Percentiles rank a stretch among this genome's conserved stretches.
Conservation (phyloP, 495 filamentous ascomycete genomes). For the Sphaerosporella brunnea region DNA sequence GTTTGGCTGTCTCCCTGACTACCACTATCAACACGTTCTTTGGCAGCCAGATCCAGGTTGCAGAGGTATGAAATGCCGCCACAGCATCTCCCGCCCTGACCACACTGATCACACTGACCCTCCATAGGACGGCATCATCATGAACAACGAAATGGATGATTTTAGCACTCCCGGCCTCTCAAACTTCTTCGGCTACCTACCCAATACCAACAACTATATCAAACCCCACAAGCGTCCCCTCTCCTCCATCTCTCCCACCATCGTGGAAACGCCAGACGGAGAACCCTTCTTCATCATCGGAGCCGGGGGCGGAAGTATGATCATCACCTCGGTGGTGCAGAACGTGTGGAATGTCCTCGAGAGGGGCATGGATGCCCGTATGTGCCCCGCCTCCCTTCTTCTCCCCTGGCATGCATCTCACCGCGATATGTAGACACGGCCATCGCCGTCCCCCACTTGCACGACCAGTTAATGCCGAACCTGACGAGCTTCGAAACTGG, state of each 20-base stretch:
- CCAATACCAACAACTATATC: conserved; percentile 65
- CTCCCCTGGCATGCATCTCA: background rate
- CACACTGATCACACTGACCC: too few species aligned
- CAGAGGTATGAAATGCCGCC: too few species aligned
- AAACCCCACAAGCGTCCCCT: conserved; percentile 64
- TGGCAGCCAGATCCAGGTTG: conserved; percentile 55
- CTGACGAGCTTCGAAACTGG: conserved; percentile 49
- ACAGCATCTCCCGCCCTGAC: too few species aligned
- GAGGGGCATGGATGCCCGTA: conserved; percentile 33
- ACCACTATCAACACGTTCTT: conserved; percentile 78
- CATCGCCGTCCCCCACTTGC: conserved; percentile 54
- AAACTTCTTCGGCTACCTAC: conserved; percentile 70
- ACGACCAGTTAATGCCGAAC: conserved; percentile 70
- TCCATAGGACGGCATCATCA: conserved; percentile 62
- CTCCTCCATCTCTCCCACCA: conserved; percentile 21
- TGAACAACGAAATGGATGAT: conserved; percentile 94
- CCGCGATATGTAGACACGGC: conserved; percentile 16
- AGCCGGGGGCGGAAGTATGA: conserved; percentile 70
- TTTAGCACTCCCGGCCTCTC: conserved; percentile 46
- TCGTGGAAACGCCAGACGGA: conserved; percentile 30
- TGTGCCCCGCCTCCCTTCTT: background rate
- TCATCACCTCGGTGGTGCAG: conserved; percentile 70
- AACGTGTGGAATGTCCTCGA: conserved; percentile 58
- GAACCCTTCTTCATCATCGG: conserved; percentile 53
- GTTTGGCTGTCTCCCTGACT: conserved; percentile 54